Conservation (phyloP, 129 eudicot species). For the Ambrosia artemisiifolia region DNA sequence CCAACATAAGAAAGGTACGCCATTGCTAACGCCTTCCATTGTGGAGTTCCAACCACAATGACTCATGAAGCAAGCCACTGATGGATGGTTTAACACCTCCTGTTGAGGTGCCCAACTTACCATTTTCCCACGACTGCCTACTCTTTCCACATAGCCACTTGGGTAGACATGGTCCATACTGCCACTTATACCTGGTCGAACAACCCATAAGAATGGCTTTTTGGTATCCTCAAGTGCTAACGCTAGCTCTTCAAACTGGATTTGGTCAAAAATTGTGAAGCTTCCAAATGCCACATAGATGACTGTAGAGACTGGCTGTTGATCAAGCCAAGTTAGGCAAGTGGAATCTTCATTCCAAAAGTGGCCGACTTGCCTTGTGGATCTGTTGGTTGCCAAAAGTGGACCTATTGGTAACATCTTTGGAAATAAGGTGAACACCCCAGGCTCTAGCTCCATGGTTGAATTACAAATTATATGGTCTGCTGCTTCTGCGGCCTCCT, state of each 20-base stretch:
- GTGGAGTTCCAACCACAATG: constrained; percentile 47
- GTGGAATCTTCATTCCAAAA: constrained; percentile 56
- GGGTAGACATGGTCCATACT: constrained; percentile 23
- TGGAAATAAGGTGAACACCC: constrained; percentile 32
- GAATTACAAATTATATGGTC: constrained; percentile 51
- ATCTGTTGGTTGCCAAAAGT: constrained; percentile 41
- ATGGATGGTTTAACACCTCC: constrained; percentile 51
- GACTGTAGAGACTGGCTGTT: constrained; percentile 36
- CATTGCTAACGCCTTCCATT: constrained; percentile 45
- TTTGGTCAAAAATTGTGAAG: constrained; percentile 33
- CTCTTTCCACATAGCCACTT: constrained; percentile 37
- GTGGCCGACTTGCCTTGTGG: constrained; percentile 33
- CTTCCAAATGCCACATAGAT: constrained; percentile 68
- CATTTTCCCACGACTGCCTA: constrained; percentile 34
- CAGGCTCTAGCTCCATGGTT: constrained; percentile 41
- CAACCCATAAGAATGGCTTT: constrained; percentile 60
- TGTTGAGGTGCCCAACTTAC: constrained; percentile 69
- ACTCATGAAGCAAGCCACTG: constrained; percentile 59
- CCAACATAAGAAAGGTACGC: constrained; percentile 69
- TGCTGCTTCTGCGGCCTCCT: constrained; percentile 24
- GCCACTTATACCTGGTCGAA: constrained; percentile 31
- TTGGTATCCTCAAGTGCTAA: constrained; percentile 49
- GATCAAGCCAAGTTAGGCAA: constrained; percentile 62
- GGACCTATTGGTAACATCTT: constrained; percentile 47
- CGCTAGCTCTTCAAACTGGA: constrained; percentile 57